Conservation (phyloP, 2,329 filamentous ascomycete genomes). For the Onygenales sp. region DNA sequence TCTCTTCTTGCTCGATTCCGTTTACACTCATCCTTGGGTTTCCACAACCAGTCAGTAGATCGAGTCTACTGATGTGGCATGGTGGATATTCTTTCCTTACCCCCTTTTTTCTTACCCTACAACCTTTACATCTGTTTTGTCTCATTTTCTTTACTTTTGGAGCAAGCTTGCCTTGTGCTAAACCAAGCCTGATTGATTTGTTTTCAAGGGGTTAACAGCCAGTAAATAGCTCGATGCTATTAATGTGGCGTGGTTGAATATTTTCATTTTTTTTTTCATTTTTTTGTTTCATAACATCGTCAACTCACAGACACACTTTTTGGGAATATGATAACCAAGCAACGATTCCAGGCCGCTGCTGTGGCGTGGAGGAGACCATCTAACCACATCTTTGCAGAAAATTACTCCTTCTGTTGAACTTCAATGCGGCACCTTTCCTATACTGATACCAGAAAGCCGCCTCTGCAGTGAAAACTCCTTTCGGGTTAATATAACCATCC, state of each 20-base stretch:
- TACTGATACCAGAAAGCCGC: background rate
- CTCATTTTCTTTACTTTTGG: too few relatives aligned
- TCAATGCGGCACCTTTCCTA: background rate
- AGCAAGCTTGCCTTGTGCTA: background rate
- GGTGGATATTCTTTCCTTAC: background rate
- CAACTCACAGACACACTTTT: too few relatives aligned
- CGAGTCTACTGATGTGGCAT: constrained; percentile 3
- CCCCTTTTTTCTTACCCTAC: background rate
- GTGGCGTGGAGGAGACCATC: constrained; percentile 3
- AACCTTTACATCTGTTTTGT: background rate
- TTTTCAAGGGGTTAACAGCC: background rate
- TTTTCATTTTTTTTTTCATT: too few relatives aligned
- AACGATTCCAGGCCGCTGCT: background rate
- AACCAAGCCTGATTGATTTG: background rate
- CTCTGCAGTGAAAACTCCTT: background rate
- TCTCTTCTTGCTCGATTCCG: background rate
- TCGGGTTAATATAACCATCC: background rate
- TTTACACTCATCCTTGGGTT: background rate
- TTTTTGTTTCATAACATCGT: too few relatives aligned
- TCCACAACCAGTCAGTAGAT: background rate
- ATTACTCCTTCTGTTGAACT: too few relatives aligned
- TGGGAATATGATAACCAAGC: background rate
- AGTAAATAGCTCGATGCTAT: background rate
- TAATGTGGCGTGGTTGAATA: background rate
- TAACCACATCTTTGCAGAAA: too few relatives aligned